Evolutionary conservation across 1,284 basidiomycete species (phyloP).

Genomic region (Ustilago trichophora): DNA sequence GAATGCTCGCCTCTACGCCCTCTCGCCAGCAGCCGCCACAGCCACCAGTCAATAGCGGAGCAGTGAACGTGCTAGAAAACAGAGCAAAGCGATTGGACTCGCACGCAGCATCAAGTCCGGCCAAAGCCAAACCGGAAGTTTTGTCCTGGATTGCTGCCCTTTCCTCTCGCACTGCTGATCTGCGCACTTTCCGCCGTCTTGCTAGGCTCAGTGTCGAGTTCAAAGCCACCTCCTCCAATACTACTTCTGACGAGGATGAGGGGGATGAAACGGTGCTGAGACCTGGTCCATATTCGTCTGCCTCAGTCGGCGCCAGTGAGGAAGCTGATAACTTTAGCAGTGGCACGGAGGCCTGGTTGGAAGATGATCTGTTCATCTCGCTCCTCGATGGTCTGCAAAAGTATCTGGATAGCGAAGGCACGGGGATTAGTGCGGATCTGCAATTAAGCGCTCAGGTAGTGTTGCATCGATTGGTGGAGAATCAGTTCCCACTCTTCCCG

Average conservation of each 20-base stretch:
- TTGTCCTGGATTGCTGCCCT: constrained; percentile 43
- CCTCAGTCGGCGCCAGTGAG: neutral
- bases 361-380: constrained; percentile 22
- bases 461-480: constrained; percentile 44
- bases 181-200: constrained; percentile 33
- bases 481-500: constrained; percentile 45
- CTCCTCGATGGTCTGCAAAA: constrained; percentile 17
- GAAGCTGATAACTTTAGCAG: constrained; percentile 3
- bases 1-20: constrained; percentile 9
- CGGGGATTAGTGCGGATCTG: constrained; percentile 9
- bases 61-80: constrained; percentile 20
- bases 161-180: constrained; percentile 20
- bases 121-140: constrained; percentile 47
- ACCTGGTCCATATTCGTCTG: constrained; percentile 12
- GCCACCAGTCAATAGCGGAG: neutral
- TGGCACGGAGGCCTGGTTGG: constrained; percentile 30
- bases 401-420: constrained; percentile 8
- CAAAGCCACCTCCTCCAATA: constrained; percentile 13
- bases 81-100: constrained; percentile 28
- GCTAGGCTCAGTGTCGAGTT: constrained; percentile 44
- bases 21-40: constrained; percentile 2
- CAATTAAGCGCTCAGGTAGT: constrained; percentile 44
- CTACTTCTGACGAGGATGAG: constrained; percentile 9
- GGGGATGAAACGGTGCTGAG: constrained; percentile 25
- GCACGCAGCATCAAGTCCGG: constrained; percentile 23